These are phyloP conservation scores for Suillus variegatus DNA, from an alignment of 768 basidiomycete genomes.

Conservation along the genomic window DNA sequence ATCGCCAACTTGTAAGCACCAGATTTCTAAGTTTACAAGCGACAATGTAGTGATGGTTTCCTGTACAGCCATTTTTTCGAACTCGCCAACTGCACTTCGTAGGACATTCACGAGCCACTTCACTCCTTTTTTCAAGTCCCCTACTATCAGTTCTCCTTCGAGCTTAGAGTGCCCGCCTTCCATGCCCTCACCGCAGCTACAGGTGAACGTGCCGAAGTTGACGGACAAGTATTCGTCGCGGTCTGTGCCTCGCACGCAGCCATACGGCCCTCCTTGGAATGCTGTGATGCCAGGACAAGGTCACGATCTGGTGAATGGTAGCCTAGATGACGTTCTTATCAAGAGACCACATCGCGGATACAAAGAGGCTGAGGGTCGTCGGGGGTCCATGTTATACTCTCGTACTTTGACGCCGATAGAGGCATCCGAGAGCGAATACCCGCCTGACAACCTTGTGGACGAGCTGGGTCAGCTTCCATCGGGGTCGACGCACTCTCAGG, in stretches of 20 bases:
- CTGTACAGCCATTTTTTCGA: neutral
- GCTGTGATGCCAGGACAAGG: constrained; percentile 24
- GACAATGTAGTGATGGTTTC: neutral
- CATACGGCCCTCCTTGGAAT: constrained; percentile 40
- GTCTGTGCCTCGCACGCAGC: constrained; percentile 35
- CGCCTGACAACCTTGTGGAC: neutral
- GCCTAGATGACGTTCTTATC: constrained; percentile 1
- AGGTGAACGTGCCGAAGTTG: constrained; percentile 16
- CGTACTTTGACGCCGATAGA: neutral
- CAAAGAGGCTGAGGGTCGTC: neutral
- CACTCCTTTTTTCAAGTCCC: constrained; percentile 24
- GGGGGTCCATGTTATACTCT: neutral
- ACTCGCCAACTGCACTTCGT: constrained; percentile 7
- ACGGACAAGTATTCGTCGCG: constrained; percentile 22
- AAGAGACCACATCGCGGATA: neutral
- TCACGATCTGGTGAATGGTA: neutral
- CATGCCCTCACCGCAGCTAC: neutral
- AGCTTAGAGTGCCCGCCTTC: constrained; percentile 4
- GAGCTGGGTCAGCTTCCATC: neutral
- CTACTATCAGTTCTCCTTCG: constrained; percentile 16
- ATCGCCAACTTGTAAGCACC: neutral
- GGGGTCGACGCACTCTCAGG: neutral
- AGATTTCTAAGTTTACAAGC: neutral
- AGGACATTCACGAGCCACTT: constrained; percentile 19
- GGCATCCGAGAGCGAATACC: neutral